A percentile compares a stretch with the other conserved stretches of the same genome.
Conservation (phyloP, 768 basidiomycete species). For the Pulveroboletus sp. region DNA sequence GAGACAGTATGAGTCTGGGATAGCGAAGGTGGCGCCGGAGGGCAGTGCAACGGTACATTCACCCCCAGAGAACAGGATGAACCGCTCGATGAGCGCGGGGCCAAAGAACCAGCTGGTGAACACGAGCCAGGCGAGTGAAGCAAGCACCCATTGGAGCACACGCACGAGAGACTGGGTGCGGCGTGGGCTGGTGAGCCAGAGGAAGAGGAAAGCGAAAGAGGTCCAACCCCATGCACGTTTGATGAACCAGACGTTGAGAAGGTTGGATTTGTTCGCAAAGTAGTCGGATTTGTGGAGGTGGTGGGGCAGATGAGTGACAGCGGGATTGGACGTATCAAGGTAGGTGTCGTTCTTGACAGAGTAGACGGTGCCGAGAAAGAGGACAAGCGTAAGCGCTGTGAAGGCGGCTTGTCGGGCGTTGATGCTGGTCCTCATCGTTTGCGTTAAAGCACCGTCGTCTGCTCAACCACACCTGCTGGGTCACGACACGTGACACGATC, state of each 20-base stretch:
- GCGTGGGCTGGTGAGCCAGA: slow-evolving; percentile 54
- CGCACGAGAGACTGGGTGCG: slow-evolving; percentile 38
- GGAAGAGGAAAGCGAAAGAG: slow-evolving; percentile 54
- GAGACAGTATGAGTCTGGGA: slow-evolving; percentile 58
- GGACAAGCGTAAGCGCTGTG: slow-evolving; percentile 39
- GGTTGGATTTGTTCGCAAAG: slow-evolving; percentile 78
- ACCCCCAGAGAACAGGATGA: slow-evolving; percentile 64
- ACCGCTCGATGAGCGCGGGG: slow-evolving; percentile 65
- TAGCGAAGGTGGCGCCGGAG: slow-evolving; percentile 44
- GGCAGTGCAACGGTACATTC: slow-evolving; percentile 69
- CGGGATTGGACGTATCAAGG: slow-evolving; percentile 81
- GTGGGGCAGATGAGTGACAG: slow-evolving; percentile 65
- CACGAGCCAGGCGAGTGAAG: slow-evolving; percentile 63
- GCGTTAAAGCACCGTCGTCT: neutral
- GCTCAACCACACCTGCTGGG: neutral
- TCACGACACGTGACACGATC: too few species aligned
- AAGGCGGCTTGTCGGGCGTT: slow-evolving; percentile 33
- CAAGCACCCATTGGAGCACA: slow-evolving; percentile 49
- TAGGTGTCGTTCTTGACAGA: slow-evolving; percentile 62
- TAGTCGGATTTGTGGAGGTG: slow-evolving; percentile 57
- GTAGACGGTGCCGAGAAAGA: slow-evolving; percentile 59
- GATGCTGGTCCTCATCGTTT: slow-evolving; percentile 16
- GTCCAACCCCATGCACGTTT: slow-evolving; percentile 95
- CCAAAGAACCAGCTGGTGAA: slow-evolving; percentile 91
- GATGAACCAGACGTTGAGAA: slow-evolving; percentile 82